Evolutionary conservation across 305 asterid genomes (phyloP).

Genomic region (Andrographis paniculata): DNA sequence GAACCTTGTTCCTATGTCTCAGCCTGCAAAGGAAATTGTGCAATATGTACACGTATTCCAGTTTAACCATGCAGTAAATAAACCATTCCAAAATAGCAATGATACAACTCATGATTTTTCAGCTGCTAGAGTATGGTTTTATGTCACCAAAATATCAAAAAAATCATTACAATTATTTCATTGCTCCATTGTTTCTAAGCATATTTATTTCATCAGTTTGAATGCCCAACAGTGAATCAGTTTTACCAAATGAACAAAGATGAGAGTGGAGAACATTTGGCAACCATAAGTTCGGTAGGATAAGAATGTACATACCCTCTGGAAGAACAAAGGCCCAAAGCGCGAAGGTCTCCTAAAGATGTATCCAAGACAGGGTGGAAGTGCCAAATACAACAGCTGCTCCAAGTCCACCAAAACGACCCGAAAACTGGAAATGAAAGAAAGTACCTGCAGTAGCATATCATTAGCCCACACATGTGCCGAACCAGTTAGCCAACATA

Average conservation of each 20-base stretch:
- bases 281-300: slow-evolving; percentile 1
- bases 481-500: slow-evolving; percentile 6
- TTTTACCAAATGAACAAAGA: slow-evolving; percentile 3
- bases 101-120: too few relatives aligned
- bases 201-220: slow-evolving; percentile 3
- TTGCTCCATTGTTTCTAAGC: too few relatives aligned
- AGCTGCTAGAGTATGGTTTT: slow-evolving; percentile 80
- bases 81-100: too few relatives aligned
- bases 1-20: slow-evolving; percentile 20
- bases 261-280: neutral
- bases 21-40: slow-evolving; percentile 9
- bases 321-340: slow-evolving; percentile 91
- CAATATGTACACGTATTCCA: neutral
- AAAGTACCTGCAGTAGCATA: slow-evolving; percentile 2
- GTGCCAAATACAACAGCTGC: slow-evolving; percentile 88
- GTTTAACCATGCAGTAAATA: neutral
- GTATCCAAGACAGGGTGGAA: slow-evolving; percentile 82
- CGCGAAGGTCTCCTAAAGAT: slow-evolving; percentile 89
- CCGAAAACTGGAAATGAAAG: slow-evolving; percentile 56
- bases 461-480: slow-evolving; percentile 1
- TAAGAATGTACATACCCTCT: slow-evolving; percentile 54
- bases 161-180: too few relatives aligned
- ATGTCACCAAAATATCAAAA: slow-evolving; percentile 70
- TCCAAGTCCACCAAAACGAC: slow-evolving; percentile 85
- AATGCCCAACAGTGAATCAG: neutral